Conservation (phyloP, 2,329 filamentous ascomycete species). For the Juglanconis juglandina region DNA sequence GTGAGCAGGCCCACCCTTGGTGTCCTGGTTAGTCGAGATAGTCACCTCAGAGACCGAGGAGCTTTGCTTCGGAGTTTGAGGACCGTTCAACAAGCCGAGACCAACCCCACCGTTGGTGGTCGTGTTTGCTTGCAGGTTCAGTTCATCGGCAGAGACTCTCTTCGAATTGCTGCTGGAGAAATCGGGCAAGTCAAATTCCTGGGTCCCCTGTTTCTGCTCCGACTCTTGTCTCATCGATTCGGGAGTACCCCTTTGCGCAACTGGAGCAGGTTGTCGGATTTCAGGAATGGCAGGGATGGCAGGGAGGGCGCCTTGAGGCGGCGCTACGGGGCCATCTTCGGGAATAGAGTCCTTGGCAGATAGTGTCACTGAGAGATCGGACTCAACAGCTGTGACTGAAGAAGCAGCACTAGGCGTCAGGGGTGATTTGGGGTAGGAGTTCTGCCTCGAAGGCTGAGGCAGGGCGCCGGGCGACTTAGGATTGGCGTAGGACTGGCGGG, state of each 20-base stretch:
- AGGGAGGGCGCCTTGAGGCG: slow-evolving; percentile 33
- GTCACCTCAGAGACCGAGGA: slow-evolving; percentile 7
- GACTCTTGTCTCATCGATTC: background rate
- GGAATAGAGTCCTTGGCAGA: slow-evolving; percentile 31
- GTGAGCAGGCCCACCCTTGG: slow-evolving; percentile 16
- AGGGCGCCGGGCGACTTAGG: slow-evolving; percentile 25
- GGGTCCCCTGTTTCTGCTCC: background rate
- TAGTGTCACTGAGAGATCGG: slow-evolving; percentile 21
- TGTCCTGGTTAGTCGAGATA: slow-evolving; percentile 5
- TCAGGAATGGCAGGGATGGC: slow-evolving; percentile 21
- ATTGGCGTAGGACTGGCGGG: slow-evolving; percentile 18
- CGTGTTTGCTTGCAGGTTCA: slow-evolving; percentile 1
- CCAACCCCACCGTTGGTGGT: slow-evolving; percentile 10
- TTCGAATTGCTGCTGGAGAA: slow-evolving; percentile 13
- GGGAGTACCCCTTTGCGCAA: slow-evolving; percentile 25
- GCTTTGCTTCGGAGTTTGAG: background rate
- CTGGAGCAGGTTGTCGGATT: slow-evolving; percentile 36
- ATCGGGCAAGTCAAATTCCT: slow-evolving; percentile 11
- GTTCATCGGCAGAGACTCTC: slow-evolving; percentile 11
- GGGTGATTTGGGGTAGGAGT: slow-evolving; percentile 43
- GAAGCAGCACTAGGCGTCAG: slow-evolving; percentile 30
- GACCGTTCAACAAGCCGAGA: slow-evolving; percentile 15
- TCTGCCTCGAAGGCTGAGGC: slow-evolving; percentile 36
- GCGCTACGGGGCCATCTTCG: slow-evolving; percentile 36
- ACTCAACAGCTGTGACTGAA: slow-evolving; percentile 24